Evolutionary conservation across 768 basidiomycete species (phyloP).

Genomic region (Hericium erinaceus): DNA sequence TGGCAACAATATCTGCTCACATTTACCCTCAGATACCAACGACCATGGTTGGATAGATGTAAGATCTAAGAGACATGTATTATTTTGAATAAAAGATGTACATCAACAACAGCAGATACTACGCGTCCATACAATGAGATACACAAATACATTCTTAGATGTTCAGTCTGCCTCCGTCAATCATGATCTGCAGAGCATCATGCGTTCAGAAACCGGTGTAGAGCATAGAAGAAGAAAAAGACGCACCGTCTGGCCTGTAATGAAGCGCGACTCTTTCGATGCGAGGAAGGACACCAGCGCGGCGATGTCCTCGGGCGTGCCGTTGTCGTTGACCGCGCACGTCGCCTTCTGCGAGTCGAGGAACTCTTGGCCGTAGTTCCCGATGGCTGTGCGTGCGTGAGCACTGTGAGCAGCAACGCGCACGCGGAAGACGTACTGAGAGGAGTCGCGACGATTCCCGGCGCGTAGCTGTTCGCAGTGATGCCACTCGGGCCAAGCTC

Average conservation of each 20-base stretch:
- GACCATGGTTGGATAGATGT: no score
- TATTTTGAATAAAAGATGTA: no score
- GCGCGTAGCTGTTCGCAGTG: conserved; percentile 16
- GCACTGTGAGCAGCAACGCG: not conserved
- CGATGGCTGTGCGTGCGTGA: not conserved
- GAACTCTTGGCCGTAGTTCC: not conserved
- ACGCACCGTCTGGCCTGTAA: conserved; percentile 20
- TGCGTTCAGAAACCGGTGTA: not conserved
- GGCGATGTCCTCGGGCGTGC: conserved; percentile 18
- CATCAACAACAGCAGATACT: no score
- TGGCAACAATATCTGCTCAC: no score
- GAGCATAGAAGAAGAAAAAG: not conserved
- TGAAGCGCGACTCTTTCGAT: conserved; percentile 20
- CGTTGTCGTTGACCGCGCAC: not conserved
- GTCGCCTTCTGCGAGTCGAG: not conserved
- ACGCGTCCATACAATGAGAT: no score
- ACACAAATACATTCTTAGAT: not conserved
- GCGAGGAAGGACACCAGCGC: conserved; percentile 25
- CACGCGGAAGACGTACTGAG: not conserved
- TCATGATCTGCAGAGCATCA: conserved; percentile 3
- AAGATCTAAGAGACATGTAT: no score
- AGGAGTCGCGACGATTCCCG: conserved; percentile 2
- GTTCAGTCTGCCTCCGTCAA: conserved; percentile 8
- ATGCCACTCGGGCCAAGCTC: conserved; percentile 15
- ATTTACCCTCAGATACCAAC: no score